phyloP scores from a whole-genome alignment of 352 stramenopile genomes.

The Globisporangium megalacanthum region DNA sequence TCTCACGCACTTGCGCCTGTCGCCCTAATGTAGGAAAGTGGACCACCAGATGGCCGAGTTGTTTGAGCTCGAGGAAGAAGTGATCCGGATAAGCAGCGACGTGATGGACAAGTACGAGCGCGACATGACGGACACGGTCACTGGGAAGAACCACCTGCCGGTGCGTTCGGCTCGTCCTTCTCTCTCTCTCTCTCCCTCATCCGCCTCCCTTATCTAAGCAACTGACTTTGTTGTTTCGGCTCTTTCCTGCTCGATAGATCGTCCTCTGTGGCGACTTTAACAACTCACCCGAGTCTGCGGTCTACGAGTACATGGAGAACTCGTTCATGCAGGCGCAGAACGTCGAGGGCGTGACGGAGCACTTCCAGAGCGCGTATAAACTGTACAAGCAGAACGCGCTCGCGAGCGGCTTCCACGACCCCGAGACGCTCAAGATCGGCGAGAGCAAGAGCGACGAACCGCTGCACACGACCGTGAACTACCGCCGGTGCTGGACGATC shows the following conservation, averaged over 20 bases:
- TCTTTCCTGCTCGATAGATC: constrained; percentile 26
- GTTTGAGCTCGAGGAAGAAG: constrained; percentile 77
- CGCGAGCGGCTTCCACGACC: constrained; percentile 18
- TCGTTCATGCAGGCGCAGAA: constrained; percentile 85
- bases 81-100: constrained; percentile 74
- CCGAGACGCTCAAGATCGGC: constrained; percentile 21
- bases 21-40: constrained; percentile 59
- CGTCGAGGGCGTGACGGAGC: constrained; percentile 56
- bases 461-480: constrained; percentile 84
- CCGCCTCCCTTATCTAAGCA: neutral
- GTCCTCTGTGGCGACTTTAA: constrained; percentile 86
- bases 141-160: constrained; percentile 46
- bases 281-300: constrained; percentile 75
- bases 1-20: neutral
- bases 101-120: constrained; percentile 79
- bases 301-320: constrained; percentile 87
- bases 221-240: neutral
- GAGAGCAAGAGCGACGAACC: constrained; percentile 59
- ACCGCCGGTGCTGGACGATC: constrained; percentile 82
- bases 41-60: constrained; percentile 85
- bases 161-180: constrained; percentile 12
- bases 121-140: constrained; percentile 45
- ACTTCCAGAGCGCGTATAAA: constrained; percentile 70
- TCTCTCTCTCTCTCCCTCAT: too few relatives aligned
- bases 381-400: constrained; percentile 54